Evolutionary conservation across 2,329 filamentous ascomycete species (phyloP).

Genomic region (Arthrobotrys sphaeroides): DNA sequence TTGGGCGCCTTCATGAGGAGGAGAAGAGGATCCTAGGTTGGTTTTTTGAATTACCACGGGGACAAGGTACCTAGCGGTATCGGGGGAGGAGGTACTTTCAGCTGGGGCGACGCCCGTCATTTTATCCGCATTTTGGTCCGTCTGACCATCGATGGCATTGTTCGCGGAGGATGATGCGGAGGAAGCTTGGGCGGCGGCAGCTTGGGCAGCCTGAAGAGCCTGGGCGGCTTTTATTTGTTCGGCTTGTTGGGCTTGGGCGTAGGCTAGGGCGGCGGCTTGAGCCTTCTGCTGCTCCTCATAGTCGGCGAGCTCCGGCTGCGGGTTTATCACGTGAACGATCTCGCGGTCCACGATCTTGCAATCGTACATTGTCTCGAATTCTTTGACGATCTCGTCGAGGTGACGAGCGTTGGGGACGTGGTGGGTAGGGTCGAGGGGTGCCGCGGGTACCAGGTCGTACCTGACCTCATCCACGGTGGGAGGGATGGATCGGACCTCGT

Average conservation of each 20-base stretch:
- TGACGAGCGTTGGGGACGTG: constrained; percentile 17
- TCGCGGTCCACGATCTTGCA: constrained; percentile 26
- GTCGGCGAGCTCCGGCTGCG: constrained; percentile 38
- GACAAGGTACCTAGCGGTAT: constrained; percentile 52
- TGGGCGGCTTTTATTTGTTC: not conserved
- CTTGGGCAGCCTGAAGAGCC: not conserved
- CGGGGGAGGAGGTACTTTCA: constrained; percentile 53
- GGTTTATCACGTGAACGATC: constrained; percentile 26
- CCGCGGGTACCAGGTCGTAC: constrained; percentile 31
- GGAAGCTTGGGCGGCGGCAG: not conserved
- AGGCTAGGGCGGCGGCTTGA: constrained; percentile 24
- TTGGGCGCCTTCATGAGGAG: constrained; percentile 8
- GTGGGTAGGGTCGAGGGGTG: constrained; percentile 12
- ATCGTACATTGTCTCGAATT: constrained; percentile 29
- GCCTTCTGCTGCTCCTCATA: constrained; percentile 43
- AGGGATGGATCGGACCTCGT: constrained; percentile 31
- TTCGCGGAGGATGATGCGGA: not conserved
- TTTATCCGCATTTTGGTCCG: constrained; percentile 40
- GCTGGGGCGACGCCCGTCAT: constrained; percentile 47
- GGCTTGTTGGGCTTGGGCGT: constrained; percentile 8
- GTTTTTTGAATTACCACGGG: constrained; percentile 54
- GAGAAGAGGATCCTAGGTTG: constrained; percentile 50
- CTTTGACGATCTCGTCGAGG: constrained; percentile 22
- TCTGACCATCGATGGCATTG: constrained; percentile 12
- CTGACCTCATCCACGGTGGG: constrained; percentile 16